Base-by-base conservation (phyloP, 495 filamentous ascomycete genomes). In the Tirmania nivea region DNA sequence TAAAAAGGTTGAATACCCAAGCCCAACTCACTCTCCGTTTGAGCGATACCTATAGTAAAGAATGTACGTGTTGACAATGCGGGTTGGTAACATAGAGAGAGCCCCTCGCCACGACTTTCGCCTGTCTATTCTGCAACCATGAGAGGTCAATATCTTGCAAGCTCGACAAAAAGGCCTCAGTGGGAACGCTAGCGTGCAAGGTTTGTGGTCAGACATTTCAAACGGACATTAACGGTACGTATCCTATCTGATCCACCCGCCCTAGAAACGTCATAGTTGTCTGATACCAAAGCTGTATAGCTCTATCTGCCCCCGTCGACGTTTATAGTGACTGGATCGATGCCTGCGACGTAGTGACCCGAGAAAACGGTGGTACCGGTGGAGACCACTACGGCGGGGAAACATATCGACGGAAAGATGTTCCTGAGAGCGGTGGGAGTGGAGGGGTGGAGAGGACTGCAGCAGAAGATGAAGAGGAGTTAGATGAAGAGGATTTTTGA, bases 291-390 rank as follows among this genome's bases (percentile, higher is more conserved):
- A 14, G 14, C 12, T 19, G 14, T 45, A 8, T 19, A 45, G 39
- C n/a, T 19, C 35, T 56, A 34, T 51, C 58, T 58, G 17, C 56
- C 25, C 74, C 83, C 1, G 86, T 97, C 34, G 90, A 97, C 61
- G 89, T 97, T 14, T 97, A 96, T 64, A 84, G 85, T 34, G 92
- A 95, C 63, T 97, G 90, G 90, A 82, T 97, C 51, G 90, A 97
- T 69, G 90, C 90, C 36, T 94, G 90, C 65, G 89, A 94, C 71
- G 76, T 73, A 39, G 78, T 82, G 47, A 80, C 80, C 12, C 81
- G 81, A 59, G 72, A 78, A 51, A 56, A 20, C 42, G 53, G 55
- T 49, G 55, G 58, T 54, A 49, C 50, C 10, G 42, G 19, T 48
- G 68, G 71, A 71, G 55, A 67, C 66, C 16, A 70, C 70, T 16